Evolutionary conservation across 495 filamentous ascomycete genomes (phyloP).

Genomic region (Aspergillus bridgeri): DNA sequence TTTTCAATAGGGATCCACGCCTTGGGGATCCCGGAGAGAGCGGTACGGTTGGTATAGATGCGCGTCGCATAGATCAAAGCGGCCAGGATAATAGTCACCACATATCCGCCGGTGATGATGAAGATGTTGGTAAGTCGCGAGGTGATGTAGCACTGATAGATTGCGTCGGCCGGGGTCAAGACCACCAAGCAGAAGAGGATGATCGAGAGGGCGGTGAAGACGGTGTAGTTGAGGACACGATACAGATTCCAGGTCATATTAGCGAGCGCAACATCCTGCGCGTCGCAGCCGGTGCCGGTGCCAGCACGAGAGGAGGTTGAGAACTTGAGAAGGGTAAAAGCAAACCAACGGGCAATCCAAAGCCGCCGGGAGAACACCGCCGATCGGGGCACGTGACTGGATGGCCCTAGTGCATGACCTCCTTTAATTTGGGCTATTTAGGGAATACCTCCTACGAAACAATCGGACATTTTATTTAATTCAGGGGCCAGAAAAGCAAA

Average conservation of each 20-base stretch:
- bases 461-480: no score
- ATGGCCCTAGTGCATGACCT: neutral
- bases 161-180: slow-evolving; percentile 77
- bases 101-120: slow-evolving; percentile 73
- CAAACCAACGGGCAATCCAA: neutral
- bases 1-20: slow-evolving; percentile 77
- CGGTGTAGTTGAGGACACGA: slow-evolving; percentile 75
- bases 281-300: slow-evolving; percentile 5
- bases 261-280: slow-evolving; percentile 23
- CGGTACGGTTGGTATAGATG: slow-evolving; percentile 82
- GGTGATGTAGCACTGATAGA: slow-evolving; percentile 69
- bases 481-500: no score
- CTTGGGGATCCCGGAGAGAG: slow-evolving; percentile 79
- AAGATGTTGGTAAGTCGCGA: slow-evolving; percentile 75
- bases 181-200: slow-evolving; percentile 69
- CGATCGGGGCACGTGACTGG: neutral
- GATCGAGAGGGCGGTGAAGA: slow-evolving; percentile 74
- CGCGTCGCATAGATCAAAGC: slow-evolving; percentile 76
- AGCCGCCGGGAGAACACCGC: neutral
- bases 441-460: neutral
- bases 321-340: neutral
- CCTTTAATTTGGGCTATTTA: neutral
- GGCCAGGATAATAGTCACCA: slow-evolving; percentile 68
- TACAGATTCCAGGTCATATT: slow-evolving; percentile 57
- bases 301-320: neutral